A percentile compares a stretch with the other conserved stretches of the same genome.
Evolutionary conservation across 305 asterid genomes (phyloP).

Genomic region (Stenogyne calaminthoides): DNA sequence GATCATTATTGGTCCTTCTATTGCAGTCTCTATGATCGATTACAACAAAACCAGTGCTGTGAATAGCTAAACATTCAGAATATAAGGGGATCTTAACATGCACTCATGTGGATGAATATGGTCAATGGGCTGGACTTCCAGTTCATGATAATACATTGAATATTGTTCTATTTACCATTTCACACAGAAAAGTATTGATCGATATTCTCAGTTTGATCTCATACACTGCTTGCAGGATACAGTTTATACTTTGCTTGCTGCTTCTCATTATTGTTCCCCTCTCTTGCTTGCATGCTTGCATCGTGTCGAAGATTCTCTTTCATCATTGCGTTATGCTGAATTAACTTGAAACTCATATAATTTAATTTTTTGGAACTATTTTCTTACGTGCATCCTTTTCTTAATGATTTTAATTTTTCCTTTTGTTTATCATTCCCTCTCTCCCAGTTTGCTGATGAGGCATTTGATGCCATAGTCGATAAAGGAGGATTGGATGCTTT

Average conservation of each 20-base stretch:
- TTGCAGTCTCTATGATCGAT: constrained; percentile 3
- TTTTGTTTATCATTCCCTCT: constrained; percentile 19
- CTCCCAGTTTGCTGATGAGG: constrained; percentile 63
- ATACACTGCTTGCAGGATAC: background rate
- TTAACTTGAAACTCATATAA: constrained; percentile 15
- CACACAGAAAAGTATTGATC: background rate
- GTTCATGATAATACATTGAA: background rate
- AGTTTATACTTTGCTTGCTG: background rate
- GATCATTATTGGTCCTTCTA: background rate
- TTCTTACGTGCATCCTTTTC: background rate
- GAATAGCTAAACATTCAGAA: background rate
- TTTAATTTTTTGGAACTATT: constrained; percentile 8
- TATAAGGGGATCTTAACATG: background rate
- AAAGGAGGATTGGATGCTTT: constrained; percentile 99
- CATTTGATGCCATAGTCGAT: constrained; percentile 73
- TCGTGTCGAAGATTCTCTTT: constrained; percentile 5
- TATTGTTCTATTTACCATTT: constrained; percentile 1
- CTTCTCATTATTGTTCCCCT: background rate
- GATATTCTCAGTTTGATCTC: background rate
- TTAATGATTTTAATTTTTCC: background rate
- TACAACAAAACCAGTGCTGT: background rate
- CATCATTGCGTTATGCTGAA: background rate
- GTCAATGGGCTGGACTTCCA: background rate
- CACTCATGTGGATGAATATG: background rate
- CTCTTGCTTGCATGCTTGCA: background rate